Evolutionary conservation across 108 stramenopile species (phyloP).

Genomic region (Skeletonema menzelii): DNA sequence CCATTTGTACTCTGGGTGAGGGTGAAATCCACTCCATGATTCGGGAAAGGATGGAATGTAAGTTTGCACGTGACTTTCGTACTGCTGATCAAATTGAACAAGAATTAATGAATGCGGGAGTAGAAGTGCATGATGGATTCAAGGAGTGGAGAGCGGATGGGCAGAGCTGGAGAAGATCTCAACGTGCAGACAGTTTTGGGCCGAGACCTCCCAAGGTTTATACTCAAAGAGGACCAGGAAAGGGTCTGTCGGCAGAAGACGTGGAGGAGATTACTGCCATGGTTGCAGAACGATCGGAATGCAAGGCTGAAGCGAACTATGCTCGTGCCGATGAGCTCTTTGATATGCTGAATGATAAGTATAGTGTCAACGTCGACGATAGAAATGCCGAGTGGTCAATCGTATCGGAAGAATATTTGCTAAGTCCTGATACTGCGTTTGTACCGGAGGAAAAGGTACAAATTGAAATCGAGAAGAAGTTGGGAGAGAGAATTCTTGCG

Average conservation of each 20-base stretch:
- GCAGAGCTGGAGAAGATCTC: constrained; percentile 7
- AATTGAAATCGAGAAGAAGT: constrained; percentile 22
- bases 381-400: constrained; percentile 38
- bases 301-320: constrained; percentile 40
- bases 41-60: constrained; percentile 62
- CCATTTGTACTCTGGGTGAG: constrained; percentile 45
- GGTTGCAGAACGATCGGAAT: constrained; percentile 38
- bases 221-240: constrained; percentile 27
- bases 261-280: constrained; percentile 20
- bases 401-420: constrained; percentile 28
- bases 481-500: constrained; percentile 51
- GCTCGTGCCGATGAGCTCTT: constrained; percentile 52
- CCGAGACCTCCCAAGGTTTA: constrained; percentile 30
- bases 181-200: neutral
- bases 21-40: constrained; percentile 63
- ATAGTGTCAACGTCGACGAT: constrained; percentile 54
- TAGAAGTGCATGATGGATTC: constrained; percentile 35
- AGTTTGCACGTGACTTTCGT: constrained; percentile 46
- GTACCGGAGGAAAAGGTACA: constrained; percentile 29
- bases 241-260: constrained; percentile 29
- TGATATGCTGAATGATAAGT: constrained; percentile 28
- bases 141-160: constrained; percentile 58
- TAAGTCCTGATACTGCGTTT: constrained; percentile 29
- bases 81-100: constrained; percentile 39
- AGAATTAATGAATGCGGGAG: constrained; percentile 21